These are phyloP conservation scores for Caloboletus inedulis DNA, from an alignment of 1,284 basidiomycete species.

Conservation along the genomic window DNA sequence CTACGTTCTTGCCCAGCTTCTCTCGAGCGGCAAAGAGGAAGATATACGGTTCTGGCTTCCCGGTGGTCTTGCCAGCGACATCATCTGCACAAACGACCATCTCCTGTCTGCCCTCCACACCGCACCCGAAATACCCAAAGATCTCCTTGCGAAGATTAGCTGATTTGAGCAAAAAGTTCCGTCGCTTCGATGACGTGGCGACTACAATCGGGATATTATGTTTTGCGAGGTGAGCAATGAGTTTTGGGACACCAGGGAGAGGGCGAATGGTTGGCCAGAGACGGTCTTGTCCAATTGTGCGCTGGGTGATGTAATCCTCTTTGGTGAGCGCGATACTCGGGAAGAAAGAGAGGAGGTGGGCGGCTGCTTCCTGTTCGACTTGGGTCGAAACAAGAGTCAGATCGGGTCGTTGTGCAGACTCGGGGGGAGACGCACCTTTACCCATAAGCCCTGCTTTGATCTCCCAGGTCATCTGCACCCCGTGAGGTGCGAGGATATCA, in stretches of 20 bases:
- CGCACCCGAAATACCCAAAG: conserved; percentile 42
- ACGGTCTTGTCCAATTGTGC: conserved; percentile 56
- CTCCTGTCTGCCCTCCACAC: conserved; percentile 34
- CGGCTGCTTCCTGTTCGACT: conserved; percentile 65
- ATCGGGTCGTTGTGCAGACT: background rate
- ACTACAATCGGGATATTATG: conserved; percentile 71
- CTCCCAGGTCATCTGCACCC: conserved; percentile 77
- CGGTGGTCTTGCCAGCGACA: conserved; percentile 39
- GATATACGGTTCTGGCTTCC: conserved; percentile 75
- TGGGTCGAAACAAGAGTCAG: conserved; percentile 1
- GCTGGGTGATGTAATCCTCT: conserved; percentile 55
- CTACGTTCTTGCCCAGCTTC: conserved; percentile 54
- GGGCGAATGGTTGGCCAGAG: conserved; percentile 65
- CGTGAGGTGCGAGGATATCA: conserved; percentile 67
- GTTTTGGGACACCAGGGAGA: conserved; percentile 63
- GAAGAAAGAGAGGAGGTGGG: conserved; percentile 70
- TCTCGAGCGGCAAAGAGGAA: conserved; percentile 66
- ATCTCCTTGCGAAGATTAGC: conserved; percentile 50
- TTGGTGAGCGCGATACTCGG: conserved; percentile 61
- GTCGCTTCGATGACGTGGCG: conserved; percentile 66
- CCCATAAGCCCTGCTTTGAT: conserved; percentile 84
- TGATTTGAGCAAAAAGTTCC: conserved; percentile 66
- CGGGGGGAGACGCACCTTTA: conserved; percentile 50
- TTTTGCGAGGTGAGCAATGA: conserved; percentile 61
- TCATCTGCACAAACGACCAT: conserved; percentile 71